Evolutionary conservation across 805 yeast genomes (phyloP), one percentile per base, ranked within the genome.

Genomic region (Grigorovia humatica): DNA sequence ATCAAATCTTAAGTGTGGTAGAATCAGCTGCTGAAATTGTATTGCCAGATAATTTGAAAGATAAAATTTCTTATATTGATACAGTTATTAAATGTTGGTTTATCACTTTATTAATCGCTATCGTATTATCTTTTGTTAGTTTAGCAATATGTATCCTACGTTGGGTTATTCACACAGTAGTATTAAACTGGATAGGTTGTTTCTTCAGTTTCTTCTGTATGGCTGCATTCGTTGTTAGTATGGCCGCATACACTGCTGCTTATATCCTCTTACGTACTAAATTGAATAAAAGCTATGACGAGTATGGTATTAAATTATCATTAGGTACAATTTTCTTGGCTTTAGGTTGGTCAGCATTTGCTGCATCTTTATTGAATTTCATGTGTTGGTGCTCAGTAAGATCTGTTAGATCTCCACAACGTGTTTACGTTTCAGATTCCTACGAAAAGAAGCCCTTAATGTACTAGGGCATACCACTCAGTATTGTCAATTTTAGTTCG

Each of bases 231-330:
- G 12, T 71, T 2, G 56, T 76, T 17, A 72, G 77, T 30, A 75
- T 80, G 30, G 87, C 75, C 15, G 69, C 83, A 20, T 72, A 84
- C 30, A 84, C 91, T 0, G 93, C 82, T 17, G 70, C 77, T n/a
- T 83, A 71, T 69, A 52, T 69, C 5, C 72, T 73, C 51, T 72
- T 82, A 54, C 67, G 75, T 53, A 67, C 70, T 12, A 70, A 76
- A 50, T 73, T 87, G 69, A 79, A 83, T 58, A 68, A 78, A 38
- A 68, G 70, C 38, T 66, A 68, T 12, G 63, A 60, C 1, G 63
- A 64, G 2, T 81, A 72, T 58, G 95, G 95, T 15, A 74, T 83
- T 47, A 63, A 66, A 42, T 77, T 87, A 2, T 62, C 64, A 41
- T 60, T 86, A 48, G 68, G 68, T 9, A 77, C 79, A 38, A 68